Conservation (phyloP, 257 asterid genomes). For the Leonotis leonurus region DNA sequence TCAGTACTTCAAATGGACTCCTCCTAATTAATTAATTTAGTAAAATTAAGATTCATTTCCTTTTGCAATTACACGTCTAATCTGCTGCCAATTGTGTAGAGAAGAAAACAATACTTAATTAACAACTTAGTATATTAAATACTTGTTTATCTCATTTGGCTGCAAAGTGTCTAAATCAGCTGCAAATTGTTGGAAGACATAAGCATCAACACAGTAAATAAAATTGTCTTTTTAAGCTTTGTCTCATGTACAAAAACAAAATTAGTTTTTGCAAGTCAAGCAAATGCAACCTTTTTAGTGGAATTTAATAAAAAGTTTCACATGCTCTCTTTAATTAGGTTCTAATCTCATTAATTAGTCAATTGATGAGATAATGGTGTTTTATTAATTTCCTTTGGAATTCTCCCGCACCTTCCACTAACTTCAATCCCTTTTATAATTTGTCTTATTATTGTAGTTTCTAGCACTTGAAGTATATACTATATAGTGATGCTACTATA, state of each 20-base stretch:
- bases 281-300: not conserved
- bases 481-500: too few species aligned
- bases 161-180: not conserved
- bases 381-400: too few species aligned
- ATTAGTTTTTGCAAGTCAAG: not conserved
- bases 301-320: too few species aligned
- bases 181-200: not conserved
- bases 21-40: too few species aligned
- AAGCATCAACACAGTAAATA: not conserved
- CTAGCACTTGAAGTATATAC: too few species aligned
- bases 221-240: conserved; percentile 3
- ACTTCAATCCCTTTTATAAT: too few species aligned
- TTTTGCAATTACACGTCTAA: conserved; percentile 11
- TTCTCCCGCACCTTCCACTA: too few species aligned
- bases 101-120: not conserved
- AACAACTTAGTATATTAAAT: too few species aligned
- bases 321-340: too few species aligned
- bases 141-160: not conserved
- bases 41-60: not conserved
- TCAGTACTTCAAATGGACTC: conserved; percentile 13
- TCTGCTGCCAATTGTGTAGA: conserved; percentile 4
- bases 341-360: too few species aligned
- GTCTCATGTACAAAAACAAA: not conserved
- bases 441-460: too few species aligned
- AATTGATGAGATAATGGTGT: too few species aligned